Conservation (phyloP, 805 yeast species). For the Priceomyces haplophilus region DNA sequence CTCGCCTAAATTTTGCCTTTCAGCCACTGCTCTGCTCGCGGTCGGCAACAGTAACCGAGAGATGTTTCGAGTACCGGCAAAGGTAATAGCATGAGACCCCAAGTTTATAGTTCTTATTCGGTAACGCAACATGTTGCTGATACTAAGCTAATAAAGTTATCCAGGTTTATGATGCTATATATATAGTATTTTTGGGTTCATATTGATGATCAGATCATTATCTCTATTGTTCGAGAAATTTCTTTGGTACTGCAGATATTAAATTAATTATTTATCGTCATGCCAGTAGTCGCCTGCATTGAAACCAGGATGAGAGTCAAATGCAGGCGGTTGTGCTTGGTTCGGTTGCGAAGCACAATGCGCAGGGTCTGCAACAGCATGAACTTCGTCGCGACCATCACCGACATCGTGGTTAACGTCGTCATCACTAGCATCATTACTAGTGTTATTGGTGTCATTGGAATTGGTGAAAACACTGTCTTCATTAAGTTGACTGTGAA, state of each 20-base stretch:
- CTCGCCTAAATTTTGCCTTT: not conserved
- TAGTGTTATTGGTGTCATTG: constrained; percentile 3
- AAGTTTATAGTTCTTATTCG: not conserved
- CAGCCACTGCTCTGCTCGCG: not conserved
- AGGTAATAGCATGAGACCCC: not conserved
- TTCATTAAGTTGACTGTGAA: not conserved
- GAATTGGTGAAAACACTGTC: not conserved
- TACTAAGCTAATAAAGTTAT: not conserved
- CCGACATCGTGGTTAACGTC: constrained; percentile 6
- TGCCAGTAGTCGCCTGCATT: constrained; percentile 46
- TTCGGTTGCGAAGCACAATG: constrained; percentile 7
- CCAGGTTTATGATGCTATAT: not conserved
- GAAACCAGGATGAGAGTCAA: constrained; percentile 46
- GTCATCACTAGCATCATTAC: constrained; percentile 9
- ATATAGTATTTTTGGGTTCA: not conserved
- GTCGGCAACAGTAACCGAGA: not conserved
- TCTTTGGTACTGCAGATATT: constrained; percentile 8
- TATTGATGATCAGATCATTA: not conserved
- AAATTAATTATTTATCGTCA: constrained; percentile 20
- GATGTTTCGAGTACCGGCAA: not conserved
- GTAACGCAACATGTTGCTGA: not conserved
- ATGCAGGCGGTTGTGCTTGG: constrained; percentile 35
- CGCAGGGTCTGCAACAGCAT: constrained; percentile 3
- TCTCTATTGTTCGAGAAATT: constrained; percentile 15
- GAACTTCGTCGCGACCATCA: constrained; percentile 10